Conservation (phyloP, 257 asterid species). For the Salvia hispanica region DNA sequence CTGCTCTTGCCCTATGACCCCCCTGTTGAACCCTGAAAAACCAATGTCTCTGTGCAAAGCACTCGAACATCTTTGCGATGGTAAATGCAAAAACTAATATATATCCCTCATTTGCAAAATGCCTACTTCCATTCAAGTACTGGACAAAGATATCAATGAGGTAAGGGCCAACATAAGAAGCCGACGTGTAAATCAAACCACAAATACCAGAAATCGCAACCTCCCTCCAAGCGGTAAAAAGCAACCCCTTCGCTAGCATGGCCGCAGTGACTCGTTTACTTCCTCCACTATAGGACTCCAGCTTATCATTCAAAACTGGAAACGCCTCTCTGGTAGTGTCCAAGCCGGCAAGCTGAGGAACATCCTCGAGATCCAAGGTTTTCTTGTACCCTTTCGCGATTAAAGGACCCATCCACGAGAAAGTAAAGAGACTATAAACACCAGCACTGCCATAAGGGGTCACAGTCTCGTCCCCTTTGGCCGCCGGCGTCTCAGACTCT, state of each 20-base stretch:
- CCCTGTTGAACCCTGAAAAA: slow-evolving; percentile 72
- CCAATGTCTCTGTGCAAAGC: slow-evolving; percentile 75
- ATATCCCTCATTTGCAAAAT: slow-evolving; percentile 56
- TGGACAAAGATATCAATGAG: slow-evolving; percentile 78
- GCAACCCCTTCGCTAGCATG: slow-evolving; percentile 71
- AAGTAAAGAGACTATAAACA: slow-evolving; percentile 58
- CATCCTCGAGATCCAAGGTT: slow-evolving; percentile 80
- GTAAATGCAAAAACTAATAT: slow-evolving; percentile 58
- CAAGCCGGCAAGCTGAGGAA: slow-evolving; percentile 64
- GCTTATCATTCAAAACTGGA: slow-evolving; percentile 51
- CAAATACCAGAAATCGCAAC: slow-evolving; percentile 50
- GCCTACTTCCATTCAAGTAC: slow-evolving; percentile 60
- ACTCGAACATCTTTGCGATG: slow-evolving; percentile 68
- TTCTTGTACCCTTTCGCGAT: slow-evolving; percentile 65
- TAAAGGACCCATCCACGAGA: slow-evolving; percentile 78
- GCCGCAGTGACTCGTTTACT: slow-evolving; percentile 52
- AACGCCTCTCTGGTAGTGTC: slow-evolving; percentile 65
- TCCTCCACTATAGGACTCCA: slow-evolving; percentile 46
- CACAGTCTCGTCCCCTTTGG: slow-evolving; percentile 62
- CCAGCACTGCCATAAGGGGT: slow-evolving; percentile 76
- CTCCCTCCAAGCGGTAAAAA: slow-evolving; percentile 57
- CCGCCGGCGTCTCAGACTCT: slow-evolving; percentile 35
- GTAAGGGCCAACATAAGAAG: slow-evolving; percentile 77
- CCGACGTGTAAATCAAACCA: slow-evolving; percentile 47
- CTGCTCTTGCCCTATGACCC: slow-evolving; percentile 79